Evolutionary conservation across 2,329 filamentous ascomycete species (phyloP).

Genomic region (Monascus ruber): DNA sequence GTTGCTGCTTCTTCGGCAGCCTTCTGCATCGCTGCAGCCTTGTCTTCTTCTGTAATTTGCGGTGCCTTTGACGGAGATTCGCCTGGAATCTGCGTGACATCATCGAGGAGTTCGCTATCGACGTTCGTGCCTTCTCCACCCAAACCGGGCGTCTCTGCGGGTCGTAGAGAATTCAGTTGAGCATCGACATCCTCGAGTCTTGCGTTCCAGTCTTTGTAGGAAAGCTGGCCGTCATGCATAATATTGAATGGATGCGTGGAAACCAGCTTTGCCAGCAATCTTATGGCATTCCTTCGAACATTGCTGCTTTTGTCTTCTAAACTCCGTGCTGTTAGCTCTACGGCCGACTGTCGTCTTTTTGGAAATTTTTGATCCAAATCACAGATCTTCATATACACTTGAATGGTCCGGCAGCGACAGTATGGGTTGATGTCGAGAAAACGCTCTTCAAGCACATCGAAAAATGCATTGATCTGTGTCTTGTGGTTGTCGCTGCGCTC

Average conservation of each 20-base stretch:
- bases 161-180: conserved; percentile 70
- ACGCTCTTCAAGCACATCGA: conserved; percentile 89
- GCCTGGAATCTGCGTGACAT: conserved; percentile 67
- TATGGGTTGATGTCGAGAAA: conserved; percentile 97
- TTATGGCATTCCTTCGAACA: conserved; percentile 88
- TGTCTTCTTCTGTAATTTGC: conserved; percentile 68
- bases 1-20: conserved; percentile 79
- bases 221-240: conserved; percentile 79
- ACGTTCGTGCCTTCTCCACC: conserved; percentile 60
- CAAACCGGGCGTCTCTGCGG: conserved; percentile 60
- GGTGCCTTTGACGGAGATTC: conserved; percentile 54
- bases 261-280: conserved; percentile 74
- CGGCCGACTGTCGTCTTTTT: conserved; percentile 76
- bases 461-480: conserved; percentile 90
- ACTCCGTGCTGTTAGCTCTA: conserved; percentile 77
- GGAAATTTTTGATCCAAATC: conserved; percentile 95
- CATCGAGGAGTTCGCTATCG: conserved; percentile 70
- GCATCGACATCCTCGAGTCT: conserved; percentile 72
- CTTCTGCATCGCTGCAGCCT: conserved; percentile 60
- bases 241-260: conserved; percentile 90
- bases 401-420: conserved; percentile 79
- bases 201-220: conserved; percentile 72
- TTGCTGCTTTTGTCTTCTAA: conserved; percentile 98
- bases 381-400: conserved; percentile 85
- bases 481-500: conserved; percentile 89